Evolutionary conservation across 2,329 filamentous ascomycete genomes (phyloP).

Genomic region (Ceratocystis albifundus): DNA sequence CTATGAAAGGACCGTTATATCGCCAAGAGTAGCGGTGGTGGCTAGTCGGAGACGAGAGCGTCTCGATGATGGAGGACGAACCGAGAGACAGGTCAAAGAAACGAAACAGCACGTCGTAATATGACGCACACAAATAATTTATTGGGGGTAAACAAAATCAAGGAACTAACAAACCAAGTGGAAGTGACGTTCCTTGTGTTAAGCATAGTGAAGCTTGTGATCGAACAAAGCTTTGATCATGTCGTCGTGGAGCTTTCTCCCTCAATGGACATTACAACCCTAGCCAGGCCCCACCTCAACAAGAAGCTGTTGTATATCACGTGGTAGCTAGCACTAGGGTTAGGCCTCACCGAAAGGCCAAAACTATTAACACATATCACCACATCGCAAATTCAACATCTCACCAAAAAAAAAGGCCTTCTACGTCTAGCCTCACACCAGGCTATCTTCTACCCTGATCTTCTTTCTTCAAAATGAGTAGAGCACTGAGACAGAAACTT

Average conservation of each 20-base stretch:
- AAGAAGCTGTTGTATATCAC: background rate
- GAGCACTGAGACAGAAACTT: background rate
- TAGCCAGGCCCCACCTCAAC: background rate
- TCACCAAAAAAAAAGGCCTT: background rate
- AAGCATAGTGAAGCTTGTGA: background rate
- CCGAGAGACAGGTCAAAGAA: background rate
- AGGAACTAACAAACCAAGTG: background rate
- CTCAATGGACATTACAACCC: background rate
- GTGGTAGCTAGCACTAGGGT: background rate
- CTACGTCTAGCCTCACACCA: background rate
- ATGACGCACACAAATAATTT: no score
- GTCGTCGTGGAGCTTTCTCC: background rate
- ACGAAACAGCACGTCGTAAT: background rate
- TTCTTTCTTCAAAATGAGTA: background rate
- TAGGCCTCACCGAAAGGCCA: background rate
- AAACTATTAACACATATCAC: background rate
- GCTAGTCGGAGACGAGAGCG: no score
- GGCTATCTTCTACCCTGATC: background rate
- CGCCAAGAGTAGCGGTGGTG: no score
- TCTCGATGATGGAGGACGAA: background rate
- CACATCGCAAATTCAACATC: background rate
- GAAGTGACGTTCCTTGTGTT: background rate
- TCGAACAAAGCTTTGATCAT: slow-evolving; percentile 1
- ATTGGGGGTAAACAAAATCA: background rate
- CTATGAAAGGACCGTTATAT: no score